Conservation (phyloP, 2,329 filamentous ascomycete genomes). For the Cladosporium sp. region DNA sequence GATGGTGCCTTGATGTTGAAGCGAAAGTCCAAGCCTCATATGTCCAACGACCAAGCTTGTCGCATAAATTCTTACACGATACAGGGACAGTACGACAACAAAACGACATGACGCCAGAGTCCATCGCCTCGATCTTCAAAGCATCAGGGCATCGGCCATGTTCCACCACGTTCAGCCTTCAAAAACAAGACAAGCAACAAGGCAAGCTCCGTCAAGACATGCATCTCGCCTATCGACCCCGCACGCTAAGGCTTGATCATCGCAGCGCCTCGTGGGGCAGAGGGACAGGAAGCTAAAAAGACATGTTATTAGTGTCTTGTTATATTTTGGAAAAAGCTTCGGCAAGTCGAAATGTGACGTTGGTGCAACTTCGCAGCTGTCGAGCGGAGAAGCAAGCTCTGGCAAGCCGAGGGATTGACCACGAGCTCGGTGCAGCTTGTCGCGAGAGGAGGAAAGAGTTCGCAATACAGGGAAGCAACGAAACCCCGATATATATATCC, state of each 20-base stretch:
- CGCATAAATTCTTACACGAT: not conserved
- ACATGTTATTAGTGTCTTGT: not conserved
- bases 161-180: not conserved
- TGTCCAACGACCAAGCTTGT: not conserved
- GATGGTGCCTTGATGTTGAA: not conserved
- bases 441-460: not conserved
- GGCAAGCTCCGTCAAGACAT: constrained; percentile 10
- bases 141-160: not conserved
- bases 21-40: not conserved
- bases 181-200: not conserved
- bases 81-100: not conserved
- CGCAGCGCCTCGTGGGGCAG: not conserved
- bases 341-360: constrained; percentile 1
- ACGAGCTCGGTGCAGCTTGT: constrained; percentile 1
- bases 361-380: not conserved
- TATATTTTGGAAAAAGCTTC: constrained; percentile 2
- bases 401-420: not conserved
- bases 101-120: not conserved
- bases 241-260: not conserved
- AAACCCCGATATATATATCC: no score
- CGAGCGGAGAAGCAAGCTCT: not conserved
- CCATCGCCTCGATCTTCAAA: not conserved
- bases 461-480: no score
- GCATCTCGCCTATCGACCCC: not conserved
- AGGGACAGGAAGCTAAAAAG: not conserved